These are phyloP conservation scores for Phycomyces nitens DNA, from an alignment of 192 early-diverging fungal genomes.

Conservation along the genomic window DNA sequence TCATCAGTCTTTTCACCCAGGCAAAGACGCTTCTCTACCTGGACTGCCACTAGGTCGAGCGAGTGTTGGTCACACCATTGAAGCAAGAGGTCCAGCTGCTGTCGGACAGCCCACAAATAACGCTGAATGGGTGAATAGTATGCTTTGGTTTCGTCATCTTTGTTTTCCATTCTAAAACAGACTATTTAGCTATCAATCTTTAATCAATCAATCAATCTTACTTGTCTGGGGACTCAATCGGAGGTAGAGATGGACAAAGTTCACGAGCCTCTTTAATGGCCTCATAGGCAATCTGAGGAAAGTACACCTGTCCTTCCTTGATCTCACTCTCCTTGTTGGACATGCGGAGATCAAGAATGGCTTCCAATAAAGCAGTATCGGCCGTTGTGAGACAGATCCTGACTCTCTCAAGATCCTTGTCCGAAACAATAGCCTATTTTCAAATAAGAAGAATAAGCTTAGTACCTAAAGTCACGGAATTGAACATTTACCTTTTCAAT, in stretches of 20 bases:
- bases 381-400: constrained; percentile 16
- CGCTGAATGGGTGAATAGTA: constrained; percentile 33
- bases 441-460: too few species aligned
- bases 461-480: too few species aligned
- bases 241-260: constrained; percentile 25
- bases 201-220: constrained; percentile 1
- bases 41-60: background rate
- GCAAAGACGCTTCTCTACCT: background rate
- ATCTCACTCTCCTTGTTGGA: constrained; percentile 5
- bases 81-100: constrained; percentile 15
- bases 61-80: constrained; percentile 26
- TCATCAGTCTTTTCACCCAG: constrained; percentile 19
- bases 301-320: constrained; percentile 25
- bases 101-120: constrained; percentile 35
- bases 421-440: constrained; percentile 6
- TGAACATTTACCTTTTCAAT: constrained; percentile 7
- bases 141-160: background rate
- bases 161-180: background rate
- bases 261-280: constrained; percentile 31
- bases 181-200: background rate
- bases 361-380: constrained; percentile 26
- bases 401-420: constrained; percentile 10
- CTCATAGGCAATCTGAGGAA: constrained; percentile 33
- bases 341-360: constrained; percentile 28
- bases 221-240: constrained; percentile 17